A percentile compares a stretch with the other conserved stretches of the same genome.
Evolutionary conservation across 2,329 filamentous ascomycete species (phyloP).

Genomic region (Neobulgaria alba): DNA sequence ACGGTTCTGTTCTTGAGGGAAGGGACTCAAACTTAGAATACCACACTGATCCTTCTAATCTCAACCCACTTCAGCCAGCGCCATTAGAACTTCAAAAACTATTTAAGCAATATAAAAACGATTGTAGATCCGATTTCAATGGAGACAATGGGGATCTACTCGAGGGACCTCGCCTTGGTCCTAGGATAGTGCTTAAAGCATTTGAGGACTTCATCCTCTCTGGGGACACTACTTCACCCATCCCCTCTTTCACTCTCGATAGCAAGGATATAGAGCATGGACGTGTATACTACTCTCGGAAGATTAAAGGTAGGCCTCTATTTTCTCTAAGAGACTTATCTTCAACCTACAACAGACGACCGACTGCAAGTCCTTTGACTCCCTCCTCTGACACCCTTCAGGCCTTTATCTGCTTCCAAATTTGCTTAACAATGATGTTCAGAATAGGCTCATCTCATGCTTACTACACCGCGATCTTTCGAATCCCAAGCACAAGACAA

Average conservation of each 20-base stretch:
- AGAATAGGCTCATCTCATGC: constrained; percentile 60
- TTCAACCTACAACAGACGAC: too few relatives aligned
- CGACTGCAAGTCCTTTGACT: too few relatives aligned
- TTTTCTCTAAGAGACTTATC: too few relatives aligned
- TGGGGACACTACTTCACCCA: neutral
- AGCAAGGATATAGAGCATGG: constrained; percentile 19
- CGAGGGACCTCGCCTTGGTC: constrained; percentile 28
- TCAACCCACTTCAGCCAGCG: constrained; percentile 73
- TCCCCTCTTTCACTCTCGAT: neutral
- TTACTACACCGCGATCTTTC: constrained; percentile 73
- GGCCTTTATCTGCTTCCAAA: constrained; percentile 72
- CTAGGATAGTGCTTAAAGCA: neutral
- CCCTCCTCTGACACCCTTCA: constrained; percentile 32
- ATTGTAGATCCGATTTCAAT: neutral
- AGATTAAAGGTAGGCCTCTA: constrained; percentile 63
- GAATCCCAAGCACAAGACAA: constrained; percentile 69
- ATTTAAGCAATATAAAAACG: constrained; percentile 50
- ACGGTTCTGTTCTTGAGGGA: too few relatives aligned
- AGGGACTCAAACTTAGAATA: too few relatives aligned
- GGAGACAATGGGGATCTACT: neutral
- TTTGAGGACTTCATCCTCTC: neutral
- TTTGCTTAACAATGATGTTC: constrained; percentile 60
- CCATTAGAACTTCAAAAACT: constrained; percentile 58
- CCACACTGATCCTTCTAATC: constrained; percentile 10
- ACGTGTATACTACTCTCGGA: constrained; percentile 49